phyloP scores from a whole-genome alignment of 768 basidiomycete species.

The Pulveroboletus sp. region DNA sequence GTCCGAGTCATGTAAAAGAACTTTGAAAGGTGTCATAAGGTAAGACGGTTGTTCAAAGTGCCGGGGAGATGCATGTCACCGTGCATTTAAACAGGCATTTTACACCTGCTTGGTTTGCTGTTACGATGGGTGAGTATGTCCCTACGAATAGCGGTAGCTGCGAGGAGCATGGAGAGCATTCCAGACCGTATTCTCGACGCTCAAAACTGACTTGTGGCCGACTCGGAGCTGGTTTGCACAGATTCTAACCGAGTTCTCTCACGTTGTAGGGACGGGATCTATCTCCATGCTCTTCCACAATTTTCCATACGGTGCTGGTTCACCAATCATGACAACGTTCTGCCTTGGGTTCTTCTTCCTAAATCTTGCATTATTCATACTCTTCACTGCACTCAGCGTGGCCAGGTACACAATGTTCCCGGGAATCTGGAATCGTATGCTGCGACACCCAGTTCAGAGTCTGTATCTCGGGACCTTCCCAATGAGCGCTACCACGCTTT shows the following conservation, averaged over 20 bases:
- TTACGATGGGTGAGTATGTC: slow-evolving; percentile 45
- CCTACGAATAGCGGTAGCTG: no score
- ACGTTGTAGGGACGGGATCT: slow-evolving; percentile 41
- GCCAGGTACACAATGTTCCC: slow-evolving; percentile 54
- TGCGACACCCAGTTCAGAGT: slow-evolving; percentile 48
- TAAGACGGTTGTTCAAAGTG: slow-evolving; percentile 12
- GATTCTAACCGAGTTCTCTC: background rate
- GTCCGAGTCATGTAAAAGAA: slow-evolving; percentile 25
- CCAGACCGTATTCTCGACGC: background rate
- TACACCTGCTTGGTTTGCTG: slow-evolving; percentile 53
- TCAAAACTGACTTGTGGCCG: background rate
- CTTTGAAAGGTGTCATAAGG: slow-evolving; percentile 36
- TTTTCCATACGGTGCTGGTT: slow-evolving; percentile 51
- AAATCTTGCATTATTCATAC: slow-evolving; percentile 50
- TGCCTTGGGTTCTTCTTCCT: slow-evolving; percentile 55
- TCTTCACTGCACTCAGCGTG: slow-evolving; percentile 43
- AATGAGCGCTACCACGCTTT: slow-evolving; percentile 59
- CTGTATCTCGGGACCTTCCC: slow-evolving; percentile 48
- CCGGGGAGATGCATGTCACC: background rate
- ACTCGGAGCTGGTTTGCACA: background rate
- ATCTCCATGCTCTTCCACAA: slow-evolving; percentile 52
- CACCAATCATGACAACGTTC: slow-evolving; percentile 38
- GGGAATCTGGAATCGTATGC: slow-evolving; percentile 44
- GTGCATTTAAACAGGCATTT: slow-evolving; percentile 38
- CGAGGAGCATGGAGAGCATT: background rate